phyloP scores from a whole-genome alignment of 2,329 filamentous ascomycete genomes.

The Apiospora marii region DNA sequence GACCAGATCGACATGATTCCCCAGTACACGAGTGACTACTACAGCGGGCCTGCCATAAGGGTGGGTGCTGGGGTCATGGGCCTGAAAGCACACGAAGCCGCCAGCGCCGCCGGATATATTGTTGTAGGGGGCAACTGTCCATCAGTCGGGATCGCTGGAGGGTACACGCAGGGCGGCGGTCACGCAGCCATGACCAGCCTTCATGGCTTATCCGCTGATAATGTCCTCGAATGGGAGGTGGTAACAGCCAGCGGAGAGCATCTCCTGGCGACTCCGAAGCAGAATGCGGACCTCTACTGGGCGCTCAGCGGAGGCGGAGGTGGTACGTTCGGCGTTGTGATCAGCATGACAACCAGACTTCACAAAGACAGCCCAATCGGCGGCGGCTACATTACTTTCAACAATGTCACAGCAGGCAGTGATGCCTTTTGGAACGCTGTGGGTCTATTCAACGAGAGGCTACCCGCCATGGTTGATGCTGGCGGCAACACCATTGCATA shows the following conservation, averaged over 20 bases:
- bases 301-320: slow-evolving; percentile 66
- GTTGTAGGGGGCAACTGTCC: slow-evolving; percentile 27
- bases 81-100: slow-evolving; percentile 22
- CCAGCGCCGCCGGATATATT: slow-evolving; percentile 5
- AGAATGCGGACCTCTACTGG: slow-evolving; percentile 69
- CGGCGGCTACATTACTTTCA: too few relatives aligned
- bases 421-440: slow-evolving; percentile 28
- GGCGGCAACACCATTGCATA: too few relatives aligned
- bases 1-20: slow-evolving; percentile 45
- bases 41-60: slow-evolving; percentile 44
- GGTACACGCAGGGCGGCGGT: slow-evolving; percentile 56
- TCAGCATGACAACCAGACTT: slow-evolving; percentile 60
- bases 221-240: slow-evolving; percentile 63
- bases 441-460: too few relatives aligned
- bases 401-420: too few relatives aligned
- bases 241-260: slow-evolving; percentile 58
- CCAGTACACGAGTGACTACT: slow-evolving; percentile 40
- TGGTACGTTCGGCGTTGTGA: slow-evolving; percentile 65
- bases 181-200: slow-evolving; percentile 59
- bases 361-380: slow-evolving; percentile 47
- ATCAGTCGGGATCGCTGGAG: slow-evolving; percentile 30
- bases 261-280: slow-evolving; percentile 52
- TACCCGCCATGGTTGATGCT: too few relatives aligned
- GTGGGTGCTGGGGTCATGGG: slow-evolving; percentile 28
- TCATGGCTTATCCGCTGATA: slow-evolving; percentile 66